Evolutionary conservation across 768 basidiomycete genomes (phyloP).

Genomic region (Lyophyllum atratum): DNA sequence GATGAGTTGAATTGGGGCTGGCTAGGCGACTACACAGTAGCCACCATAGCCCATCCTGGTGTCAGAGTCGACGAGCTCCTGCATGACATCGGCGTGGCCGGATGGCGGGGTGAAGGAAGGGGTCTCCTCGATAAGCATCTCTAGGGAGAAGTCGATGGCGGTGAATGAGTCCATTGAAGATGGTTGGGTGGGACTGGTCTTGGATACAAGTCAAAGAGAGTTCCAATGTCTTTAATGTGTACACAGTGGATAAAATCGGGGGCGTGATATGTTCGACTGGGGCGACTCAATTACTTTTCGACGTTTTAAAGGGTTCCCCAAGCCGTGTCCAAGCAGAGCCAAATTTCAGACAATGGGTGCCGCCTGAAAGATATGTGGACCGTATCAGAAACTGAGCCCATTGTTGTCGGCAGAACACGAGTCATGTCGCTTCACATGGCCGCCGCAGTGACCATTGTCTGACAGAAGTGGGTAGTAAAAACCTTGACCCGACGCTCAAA

Average conservation of each 20-base stretch:
- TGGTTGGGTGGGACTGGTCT: too few relatives aligned
- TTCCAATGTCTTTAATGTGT: too few relatives aligned
- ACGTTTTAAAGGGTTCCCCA: neutral
- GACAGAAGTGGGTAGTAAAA: too few relatives aligned
- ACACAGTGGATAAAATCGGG: too few relatives aligned
- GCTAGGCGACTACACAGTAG: constrained; percentile 13
- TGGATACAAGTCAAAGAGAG: too few relatives aligned
- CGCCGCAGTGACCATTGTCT: too few relatives aligned
- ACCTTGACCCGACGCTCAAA: too few relatives aligned
- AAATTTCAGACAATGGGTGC: neutral
- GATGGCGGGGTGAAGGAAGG: neutral
- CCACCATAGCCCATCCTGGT: constrained; percentile 8
- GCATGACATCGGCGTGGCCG: constrained; percentile 6
- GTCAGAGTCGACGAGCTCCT: constrained; percentile 13
- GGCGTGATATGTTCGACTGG: neutral
- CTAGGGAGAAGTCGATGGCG: neutral
- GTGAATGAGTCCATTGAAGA: constrained; percentile 8
- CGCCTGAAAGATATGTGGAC: too few relatives aligned
- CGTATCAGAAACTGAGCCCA: too few relatives aligned
- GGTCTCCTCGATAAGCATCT: neutral
- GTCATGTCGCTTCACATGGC: too few relatives aligned
- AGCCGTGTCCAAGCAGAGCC: neutral
- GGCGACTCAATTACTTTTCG: neutral
- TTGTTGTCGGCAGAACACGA: too few relatives aligned
- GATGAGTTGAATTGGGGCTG: neutral